Evolutionary conservation across 257 asterid genomes (phyloP), one percentile per base, ranked within the genome.

Genomic region (Solanum chmielewskii): DNA sequence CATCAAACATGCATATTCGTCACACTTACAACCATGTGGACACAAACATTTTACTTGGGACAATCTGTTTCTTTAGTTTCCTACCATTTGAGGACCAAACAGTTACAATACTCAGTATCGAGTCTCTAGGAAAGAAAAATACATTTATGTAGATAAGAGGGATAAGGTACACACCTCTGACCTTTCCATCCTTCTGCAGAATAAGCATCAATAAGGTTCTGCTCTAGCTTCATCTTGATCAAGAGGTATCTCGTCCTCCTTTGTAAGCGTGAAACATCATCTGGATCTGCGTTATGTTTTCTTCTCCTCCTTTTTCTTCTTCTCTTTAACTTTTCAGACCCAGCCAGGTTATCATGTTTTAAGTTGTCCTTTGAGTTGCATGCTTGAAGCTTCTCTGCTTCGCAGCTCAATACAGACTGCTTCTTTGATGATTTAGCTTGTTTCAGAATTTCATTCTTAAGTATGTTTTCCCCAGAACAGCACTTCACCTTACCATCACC

Each of bases 111-210:
- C 84, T 81, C 12, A 39, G 45, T 49, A 81, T 29, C n/a, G 12
- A 29, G 69, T 81, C 85, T 81, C 69, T 31, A 81, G 49, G 59
- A 37, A 62, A 90, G 88, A 74, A 21, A 56, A 83, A 88, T 39
- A 80, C 44, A 35, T 41, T 59, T 42, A 75, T 20, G 33, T 73
- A 21, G 62, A 76, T 81, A 81, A 49, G 85, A 81, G 29, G 45
- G 69, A 80, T 80, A 81, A 81, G 69, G 78, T 77, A 84, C 88
- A 89, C 93, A 97, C 99, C 99, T 97, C 92, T 97, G 98, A 86
- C 99, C 99, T 90, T 95, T 94, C 99, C 99, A 97, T 84, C 99
- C 99, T 91, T 97, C 98, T 42, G 95, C 86, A 86, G 98, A 94
- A 90, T 97, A 97, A 87, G 99, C 99, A 91, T 97, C 99, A 88